A percentile compares a stretch with the other conserved stretches of the same genome.
Evolutionary conservation across 2,329 filamentous ascomycete species (phyloP).

Genomic region (Sodiomyces alkalinus): DNA sequence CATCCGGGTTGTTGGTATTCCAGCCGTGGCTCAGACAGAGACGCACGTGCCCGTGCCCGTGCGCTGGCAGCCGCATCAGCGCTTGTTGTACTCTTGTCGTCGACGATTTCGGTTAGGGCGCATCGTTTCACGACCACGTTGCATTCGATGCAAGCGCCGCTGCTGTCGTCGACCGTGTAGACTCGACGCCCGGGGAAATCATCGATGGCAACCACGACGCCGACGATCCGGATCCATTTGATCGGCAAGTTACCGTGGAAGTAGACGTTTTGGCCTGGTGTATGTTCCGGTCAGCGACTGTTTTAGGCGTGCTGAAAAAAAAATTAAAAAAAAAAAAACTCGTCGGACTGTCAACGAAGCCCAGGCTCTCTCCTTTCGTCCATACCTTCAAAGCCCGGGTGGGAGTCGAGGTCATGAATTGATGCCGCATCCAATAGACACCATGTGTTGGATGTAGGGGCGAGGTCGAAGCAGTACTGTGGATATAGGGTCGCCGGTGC

Average conservation of each 20-base stretch:
- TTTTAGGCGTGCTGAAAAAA: too few species aligned
- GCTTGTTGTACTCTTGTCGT: neutral
- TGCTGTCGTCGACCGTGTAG: conserved; percentile 51
- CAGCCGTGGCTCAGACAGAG: neutral
- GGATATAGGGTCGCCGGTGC: conserved; percentile 31
- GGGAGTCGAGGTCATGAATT: conserved; percentile 29
- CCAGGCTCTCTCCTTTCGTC: too few species aligned
- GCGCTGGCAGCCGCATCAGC: neutral
- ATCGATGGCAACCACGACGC: conserved; percentile 50
- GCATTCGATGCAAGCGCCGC: conserved; percentile 41
- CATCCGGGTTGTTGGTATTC: conserved; percentile 6
- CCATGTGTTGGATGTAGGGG: conserved; percentile 45
- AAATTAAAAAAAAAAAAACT: neutral
- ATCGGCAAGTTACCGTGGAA: conserved; percentile 64
- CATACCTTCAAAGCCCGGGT: conserved; percentile 38
- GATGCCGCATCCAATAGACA: conserved; percentile 38
- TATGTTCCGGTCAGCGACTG: too few species aligned
- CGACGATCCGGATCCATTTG: conserved; percentile 57
- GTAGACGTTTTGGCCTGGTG: conserved; percentile 34
- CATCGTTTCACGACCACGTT: conserved; percentile 12
- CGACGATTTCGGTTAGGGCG: too few species aligned
- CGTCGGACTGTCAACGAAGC: too few species aligned
- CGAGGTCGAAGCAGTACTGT: conserved; percentile 47
- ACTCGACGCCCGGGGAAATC: conserved; percentile 29
- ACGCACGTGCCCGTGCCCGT: too few species aligned